A percentile compares a stretch with the other conserved stretches of the same genome.
phyloP scores from a whole-genome alignment of 2,329 filamentous ascomycete genomes.

The Calycina marina region DNA sequence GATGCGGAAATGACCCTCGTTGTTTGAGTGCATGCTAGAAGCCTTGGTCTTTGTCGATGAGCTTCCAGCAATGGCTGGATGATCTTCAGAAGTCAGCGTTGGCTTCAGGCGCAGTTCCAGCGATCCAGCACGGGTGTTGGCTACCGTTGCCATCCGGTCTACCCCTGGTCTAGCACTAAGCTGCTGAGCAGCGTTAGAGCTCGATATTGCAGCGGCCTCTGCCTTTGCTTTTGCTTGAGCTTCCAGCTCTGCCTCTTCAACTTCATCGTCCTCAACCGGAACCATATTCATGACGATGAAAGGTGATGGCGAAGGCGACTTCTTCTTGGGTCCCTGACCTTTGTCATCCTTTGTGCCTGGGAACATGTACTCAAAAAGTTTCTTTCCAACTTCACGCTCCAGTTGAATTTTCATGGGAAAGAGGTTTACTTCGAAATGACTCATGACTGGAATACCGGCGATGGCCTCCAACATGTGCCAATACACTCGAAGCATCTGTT shows the following conservation, averaged over 20 bases:
- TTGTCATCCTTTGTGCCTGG: conserved; percentile 47
- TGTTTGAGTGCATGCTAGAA: conserved; percentile 14
- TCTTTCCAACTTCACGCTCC: conserved; percentile 83
- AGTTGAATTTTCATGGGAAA: conserved; percentile 90
- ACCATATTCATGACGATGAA: conserved; percentile 40
- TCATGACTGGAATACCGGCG: conserved; percentile 91
- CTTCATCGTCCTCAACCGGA: conserved; percentile 23
- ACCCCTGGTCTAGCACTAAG: conserved; percentile 12
- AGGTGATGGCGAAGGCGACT: conserved; percentile 34
- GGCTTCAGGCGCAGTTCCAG: conserved; percentile 73
- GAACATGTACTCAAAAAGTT: conserved; percentile 94
- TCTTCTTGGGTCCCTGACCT: conserved; percentile 32
- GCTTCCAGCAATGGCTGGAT: conserved; percentile 12
- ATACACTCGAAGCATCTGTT: conserved; percentile 83
- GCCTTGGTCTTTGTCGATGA: conserved; percentile 13
- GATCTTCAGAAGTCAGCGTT: conserved; percentile 49
- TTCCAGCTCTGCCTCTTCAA: conserved; percentile 16
- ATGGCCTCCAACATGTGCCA: conserved; percentile 99
- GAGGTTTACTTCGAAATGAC: conserved; percentile 88
- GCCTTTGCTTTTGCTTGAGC: too few species aligned
- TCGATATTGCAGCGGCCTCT: too few species aligned
- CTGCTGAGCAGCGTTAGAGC: conserved; percentile 14
- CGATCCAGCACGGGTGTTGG: conserved; percentile 44
- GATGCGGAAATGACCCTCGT: conserved; percentile 25
- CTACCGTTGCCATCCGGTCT: conserved; percentile 34